phyloP scores from a whole-genome alignment of 139 green algal genomes.

The Chara braunii region DNA sequence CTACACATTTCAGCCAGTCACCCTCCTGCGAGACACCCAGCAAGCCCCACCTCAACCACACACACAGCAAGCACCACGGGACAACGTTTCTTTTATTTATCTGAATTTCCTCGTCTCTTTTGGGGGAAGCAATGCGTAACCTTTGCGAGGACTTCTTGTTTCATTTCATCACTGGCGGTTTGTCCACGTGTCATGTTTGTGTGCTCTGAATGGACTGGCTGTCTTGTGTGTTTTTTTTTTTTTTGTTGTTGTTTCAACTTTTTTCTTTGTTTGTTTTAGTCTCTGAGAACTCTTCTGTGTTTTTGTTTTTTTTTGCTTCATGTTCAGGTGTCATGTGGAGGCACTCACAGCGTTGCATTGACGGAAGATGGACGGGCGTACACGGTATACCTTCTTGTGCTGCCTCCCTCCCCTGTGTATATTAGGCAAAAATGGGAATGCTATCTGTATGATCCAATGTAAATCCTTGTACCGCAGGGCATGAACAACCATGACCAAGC shows the following conservation, averaged over 20 bases:
- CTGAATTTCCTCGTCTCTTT: too few relatives aligned
- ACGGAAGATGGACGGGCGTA: constrained; percentile 25
- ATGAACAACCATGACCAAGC: neutral
- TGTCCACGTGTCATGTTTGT: neutral
- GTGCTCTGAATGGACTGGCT: neutral
- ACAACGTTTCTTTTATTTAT: too few relatives aligned
- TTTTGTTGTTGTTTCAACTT: neutral
- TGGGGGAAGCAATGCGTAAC: too few relatives aligned
- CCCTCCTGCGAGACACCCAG: too few relatives aligned
- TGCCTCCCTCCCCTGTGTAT: constrained; percentile 4
- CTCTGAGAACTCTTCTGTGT: neutral
- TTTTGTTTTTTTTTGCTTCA: neutral
- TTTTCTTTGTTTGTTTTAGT: constrained; percentile 14
- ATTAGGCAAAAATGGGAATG: neutral
- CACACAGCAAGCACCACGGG: too few relatives aligned
- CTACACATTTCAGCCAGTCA: too few relatives aligned
- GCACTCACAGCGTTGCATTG: constrained; percentile 20
- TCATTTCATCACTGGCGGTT: neutral
- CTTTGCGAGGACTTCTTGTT: too few relatives aligned
- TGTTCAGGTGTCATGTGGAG: constrained; percentile 26
- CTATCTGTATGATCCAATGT: neutral
- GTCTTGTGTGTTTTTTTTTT: too few relatives aligned
- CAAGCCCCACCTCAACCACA: too few relatives aligned
- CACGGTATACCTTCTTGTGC: constrained; percentile 4
- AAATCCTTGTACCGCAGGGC: constrained; percentile 1